phyloP scores from a whole-genome alignment of 1,139 yeast genomes.

The Geotrichum klebahnii region DNA sequence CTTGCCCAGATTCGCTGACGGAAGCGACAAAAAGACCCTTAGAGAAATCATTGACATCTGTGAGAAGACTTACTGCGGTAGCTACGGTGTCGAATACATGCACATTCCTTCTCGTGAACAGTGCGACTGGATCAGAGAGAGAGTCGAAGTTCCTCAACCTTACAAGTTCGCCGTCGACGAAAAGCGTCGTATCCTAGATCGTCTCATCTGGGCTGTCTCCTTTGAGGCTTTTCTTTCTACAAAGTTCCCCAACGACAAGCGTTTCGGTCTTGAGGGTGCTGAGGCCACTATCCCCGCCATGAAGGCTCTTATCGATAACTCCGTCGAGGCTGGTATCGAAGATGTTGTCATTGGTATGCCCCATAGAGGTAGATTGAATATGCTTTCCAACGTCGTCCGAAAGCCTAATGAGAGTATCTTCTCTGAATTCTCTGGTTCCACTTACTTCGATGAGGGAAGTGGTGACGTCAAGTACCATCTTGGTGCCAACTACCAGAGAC shows the following conservation, averaged over 20 bases:
- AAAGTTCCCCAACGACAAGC: slow-evolving; percentile 96
- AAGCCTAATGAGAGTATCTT: slow-evolving; percentile 97
- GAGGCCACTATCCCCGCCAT: slow-evolving; percentile 96
- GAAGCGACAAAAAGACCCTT: slow-evolving; percentile 57
- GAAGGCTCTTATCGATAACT: slow-evolving; percentile 89
- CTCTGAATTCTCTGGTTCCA: slow-evolving; percentile 90
- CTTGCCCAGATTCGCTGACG: slow-evolving; percentile 77
- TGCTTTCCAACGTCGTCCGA: slow-evolving; percentile 95
- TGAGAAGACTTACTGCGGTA: slow-evolving; percentile 80
- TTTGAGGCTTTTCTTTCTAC: slow-evolving; percentile 89
- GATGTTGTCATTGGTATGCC: slow-evolving; percentile 99
- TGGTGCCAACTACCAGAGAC: slow-evolving; percentile 99
- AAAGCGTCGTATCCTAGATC: slow-evolving; percentile 93
- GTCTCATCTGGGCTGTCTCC: slow-evolving; percentile 93
- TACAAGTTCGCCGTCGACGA: slow-evolving; percentile 79
- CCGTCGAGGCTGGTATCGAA: slow-evolving; percentile 90
- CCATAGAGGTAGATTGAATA: slow-evolving; percentile 97
- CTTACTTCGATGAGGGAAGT: slow-evolving; percentile 76
- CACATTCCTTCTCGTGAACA: slow-evolving; percentile 94
- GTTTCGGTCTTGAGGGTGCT: slow-evolving; percentile 98
- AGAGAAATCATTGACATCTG: slow-evolving; percentile 73
- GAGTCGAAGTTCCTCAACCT: slow-evolving; percentile 89
- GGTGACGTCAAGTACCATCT: slow-evolving; percentile 99
- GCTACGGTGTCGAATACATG: slow-evolving; percentile 91
- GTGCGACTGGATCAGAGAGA: slow-evolving; percentile 97